Conservation (phyloP, 257 asterid species). For the Pogostemon cablin region DNA sequence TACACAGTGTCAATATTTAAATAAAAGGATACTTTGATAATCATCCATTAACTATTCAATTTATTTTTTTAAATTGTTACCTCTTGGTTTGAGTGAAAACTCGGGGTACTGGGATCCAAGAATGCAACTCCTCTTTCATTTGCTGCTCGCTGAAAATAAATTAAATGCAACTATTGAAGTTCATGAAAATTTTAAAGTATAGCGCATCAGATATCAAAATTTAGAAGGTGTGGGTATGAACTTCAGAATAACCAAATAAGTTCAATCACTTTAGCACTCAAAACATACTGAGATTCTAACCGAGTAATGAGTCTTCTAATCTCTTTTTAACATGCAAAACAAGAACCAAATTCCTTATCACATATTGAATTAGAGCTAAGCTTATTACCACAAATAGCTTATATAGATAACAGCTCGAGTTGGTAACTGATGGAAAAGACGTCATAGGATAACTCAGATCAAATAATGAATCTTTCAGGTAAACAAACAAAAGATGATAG, state of each 20-base stretch:
- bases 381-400: not conserved
- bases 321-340: conserved; percentile 12
- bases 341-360: conserved; percentile 13
- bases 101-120: conserved; percentile 55
- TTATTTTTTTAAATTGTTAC: conserved; percentile 41
- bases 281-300: conserved; percentile 12
- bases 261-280: not conserved
- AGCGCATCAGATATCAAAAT: conserved; percentile 13
- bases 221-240: not conserved
- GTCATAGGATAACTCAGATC: not conserved
- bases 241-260: conserved; percentile 11
- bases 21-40: not conserved
- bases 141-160: conserved; percentile 48
- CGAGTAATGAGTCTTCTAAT: not conserved
- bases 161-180: conserved; percentile 21
- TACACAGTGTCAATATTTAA: not conserved
- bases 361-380: not conserved
- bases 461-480: not conserved
- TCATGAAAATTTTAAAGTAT: conserved; percentile 15
- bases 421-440: conserved; percentile 8
- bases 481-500: not conserved
- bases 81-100: conserved; percentile 66
- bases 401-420: conserved; percentile 19
- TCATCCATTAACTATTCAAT: conserved; percentile 5
- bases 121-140: conserved; percentile 51